A percentile compares a stretch with the other conserved stretches of the same genome.
These are phyloP conservation scores for Cladophialophora yegresii DNA, from an alignment of 2,329 filamentous ascomycete species.

Conservation along the genomic window DNA sequence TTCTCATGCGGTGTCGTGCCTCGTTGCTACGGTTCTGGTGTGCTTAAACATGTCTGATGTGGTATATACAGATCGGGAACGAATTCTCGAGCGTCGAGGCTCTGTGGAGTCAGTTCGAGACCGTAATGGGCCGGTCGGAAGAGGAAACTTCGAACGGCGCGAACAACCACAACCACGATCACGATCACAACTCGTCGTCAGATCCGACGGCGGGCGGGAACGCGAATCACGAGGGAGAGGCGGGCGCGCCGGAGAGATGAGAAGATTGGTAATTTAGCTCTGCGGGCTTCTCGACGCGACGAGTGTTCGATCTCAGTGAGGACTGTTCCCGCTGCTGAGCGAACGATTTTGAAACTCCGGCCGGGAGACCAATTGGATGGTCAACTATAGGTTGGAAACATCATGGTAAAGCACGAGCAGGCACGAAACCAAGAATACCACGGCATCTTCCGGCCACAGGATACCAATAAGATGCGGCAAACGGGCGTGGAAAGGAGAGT, in stretches of 20 bases:
- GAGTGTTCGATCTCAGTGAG: not conserved
- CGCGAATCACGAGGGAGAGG: not conserved
- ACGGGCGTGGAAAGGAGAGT: not conserved
- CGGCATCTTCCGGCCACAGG: not conserved
- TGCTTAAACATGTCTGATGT: not conserved
- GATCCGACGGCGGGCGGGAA: not conserved
- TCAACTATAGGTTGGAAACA: not conserved
- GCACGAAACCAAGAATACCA: not conserved
- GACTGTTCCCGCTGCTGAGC: not conserved
- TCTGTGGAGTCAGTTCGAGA: conserved; percentile 95
- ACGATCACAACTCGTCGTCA: not conserved
- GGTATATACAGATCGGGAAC: conserved; percentile 70
- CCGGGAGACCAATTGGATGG: no score
- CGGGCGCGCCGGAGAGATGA: conserved; percentile 3
- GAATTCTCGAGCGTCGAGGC: conserved; percentile 97
- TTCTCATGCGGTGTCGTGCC: not conserved
- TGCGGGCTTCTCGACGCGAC: not conserved
- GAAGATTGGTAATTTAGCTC: not conserved
- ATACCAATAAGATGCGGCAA: not conserved
- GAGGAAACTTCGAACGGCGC: conserved; percentile 31
- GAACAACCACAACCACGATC: not conserved
- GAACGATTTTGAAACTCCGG: no score
- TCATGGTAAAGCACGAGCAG: not conserved
- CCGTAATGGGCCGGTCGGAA: conserved; percentile 79
- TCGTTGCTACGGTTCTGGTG: not conserved